These are phyloP conservation scores for Solanum tarapatanum DNA, from an alignment of 257 asterid species.

Conservation along the genomic window DNA sequence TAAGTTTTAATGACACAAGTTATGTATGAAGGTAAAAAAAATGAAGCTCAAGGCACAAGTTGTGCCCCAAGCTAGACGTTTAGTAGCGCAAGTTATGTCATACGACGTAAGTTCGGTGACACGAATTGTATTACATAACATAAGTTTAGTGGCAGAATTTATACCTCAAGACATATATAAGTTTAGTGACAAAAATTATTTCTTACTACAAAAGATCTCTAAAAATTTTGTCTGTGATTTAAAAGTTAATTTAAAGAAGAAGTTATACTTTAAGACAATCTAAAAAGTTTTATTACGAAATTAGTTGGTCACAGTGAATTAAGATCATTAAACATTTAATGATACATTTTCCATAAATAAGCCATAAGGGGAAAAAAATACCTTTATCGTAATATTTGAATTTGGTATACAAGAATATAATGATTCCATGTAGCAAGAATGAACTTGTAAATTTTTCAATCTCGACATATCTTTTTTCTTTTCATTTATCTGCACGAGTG, in stretches of 20 bases:
- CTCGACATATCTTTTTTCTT: background rate
- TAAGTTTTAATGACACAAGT: background rate
- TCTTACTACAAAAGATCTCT: background rate
- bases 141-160: background rate
- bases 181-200: background rate
- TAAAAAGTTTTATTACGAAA: background rate
- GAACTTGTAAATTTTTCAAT: background rate
- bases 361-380: no score
- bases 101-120: background rate
- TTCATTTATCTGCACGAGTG: background rate
- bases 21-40: background rate
- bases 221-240: background rate
- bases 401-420: background rate
- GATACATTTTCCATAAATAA: background rate
- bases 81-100: background rate
- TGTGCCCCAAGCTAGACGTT: background rate
- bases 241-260: background rate
- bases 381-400: background rate
- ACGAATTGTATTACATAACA: background rate
- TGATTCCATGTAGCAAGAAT: background rate
- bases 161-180: background rate
- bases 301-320: background rate
- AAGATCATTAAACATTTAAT: background rate
- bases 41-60: background rate
- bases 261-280: background rate